Evolutionary conservation across 1,139 yeast species (phyloP).

Genomic region (Spencermartinsiella ligniputridi): DNA sequence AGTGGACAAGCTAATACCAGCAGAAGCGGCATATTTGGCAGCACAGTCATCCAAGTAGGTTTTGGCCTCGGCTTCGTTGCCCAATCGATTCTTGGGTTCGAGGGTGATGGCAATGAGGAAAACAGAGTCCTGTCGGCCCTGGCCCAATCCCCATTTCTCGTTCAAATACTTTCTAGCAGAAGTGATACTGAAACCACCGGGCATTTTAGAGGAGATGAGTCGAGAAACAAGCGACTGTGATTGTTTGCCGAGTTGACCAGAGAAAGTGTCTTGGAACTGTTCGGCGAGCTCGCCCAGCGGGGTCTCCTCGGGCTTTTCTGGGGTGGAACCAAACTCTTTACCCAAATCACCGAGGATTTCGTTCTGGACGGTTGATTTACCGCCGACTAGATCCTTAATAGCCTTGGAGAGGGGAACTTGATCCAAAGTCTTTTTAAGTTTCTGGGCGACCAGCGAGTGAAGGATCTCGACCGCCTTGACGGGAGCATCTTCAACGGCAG

Average conservation of each 20-base stretch:
- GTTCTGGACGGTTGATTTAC: conserved; percentile 96
- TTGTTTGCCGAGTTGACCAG: conserved; percentile 89
- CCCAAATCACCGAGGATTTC: conserved; percentile 98
- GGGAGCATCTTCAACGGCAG: conserved; percentile 83
- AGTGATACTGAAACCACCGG: conserved; percentile 96
- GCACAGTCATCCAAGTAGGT: conserved; percentile 77
- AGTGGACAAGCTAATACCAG: conserved; percentile 72
- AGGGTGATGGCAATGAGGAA: conserved; percentile 76
- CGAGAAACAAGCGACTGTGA: conserved; percentile 85
- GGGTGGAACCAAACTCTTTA: conserved; percentile 95
- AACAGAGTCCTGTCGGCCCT: conserved; percentile 92
- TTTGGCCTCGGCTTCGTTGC: conserved; percentile 83
- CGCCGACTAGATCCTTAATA: conserved; percentile 94
- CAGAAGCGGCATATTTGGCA: conserved; percentile 75
- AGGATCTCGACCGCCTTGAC: conserved; percentile 77
- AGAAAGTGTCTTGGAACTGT: conserved; percentile 84
- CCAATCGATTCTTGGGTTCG: conserved; percentile 89
- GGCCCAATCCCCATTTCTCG: conserved; percentile 83
- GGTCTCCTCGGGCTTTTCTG: conserved; percentile 98
- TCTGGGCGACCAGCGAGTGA: conserved; percentile 91
- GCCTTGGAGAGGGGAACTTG: conserved; percentile 87
- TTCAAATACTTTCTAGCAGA: conserved; percentile 87
- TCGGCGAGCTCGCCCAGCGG: conserved; percentile 95
- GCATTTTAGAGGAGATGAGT: conserved; percentile 95
- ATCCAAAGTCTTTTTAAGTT: conserved; percentile 84